Evolutionary conservation across 2,329 filamentous ascomycete species (phyloP).

Genomic region (Claviceps sp.): DNA sequence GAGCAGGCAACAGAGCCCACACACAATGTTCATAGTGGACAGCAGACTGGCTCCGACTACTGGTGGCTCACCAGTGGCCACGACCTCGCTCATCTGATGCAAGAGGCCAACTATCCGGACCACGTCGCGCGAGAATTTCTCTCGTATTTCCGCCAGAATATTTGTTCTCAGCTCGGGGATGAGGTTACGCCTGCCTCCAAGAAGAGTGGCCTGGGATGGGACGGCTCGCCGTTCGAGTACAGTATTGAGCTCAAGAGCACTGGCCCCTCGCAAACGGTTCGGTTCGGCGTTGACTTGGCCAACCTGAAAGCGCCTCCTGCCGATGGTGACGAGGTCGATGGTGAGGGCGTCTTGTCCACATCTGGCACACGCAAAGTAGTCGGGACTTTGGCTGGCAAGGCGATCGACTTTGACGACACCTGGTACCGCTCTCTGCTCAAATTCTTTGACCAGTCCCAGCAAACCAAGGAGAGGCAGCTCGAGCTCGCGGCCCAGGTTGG

Average conservation of each 20-base stretch:
- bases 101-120: background rate
- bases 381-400: background rate
- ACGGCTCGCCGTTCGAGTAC: background rate
- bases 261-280: background rate
- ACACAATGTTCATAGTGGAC: background rate
- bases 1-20: background rate
- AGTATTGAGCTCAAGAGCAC: background rate
- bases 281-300: background rate
- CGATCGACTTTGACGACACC: background rate
- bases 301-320: background rate
- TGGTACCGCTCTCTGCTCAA: background rate
- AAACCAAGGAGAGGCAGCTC: background rate
- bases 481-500: background rate
- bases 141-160: background rate
- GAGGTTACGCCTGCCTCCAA: background rate
- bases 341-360: background rate
- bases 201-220: background rate
- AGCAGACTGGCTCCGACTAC: background rate
- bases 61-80: background rate
- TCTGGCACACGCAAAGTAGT: background rate
- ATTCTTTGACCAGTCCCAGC: background rate
- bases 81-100: background rate
- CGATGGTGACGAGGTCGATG: no score
- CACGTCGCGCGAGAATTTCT: background rate
- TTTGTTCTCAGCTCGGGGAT: background rate